Evolutionary conservation across 164 flowering plant species (phyloP).

Genomic region (Magnolia changhungtana): DNA sequence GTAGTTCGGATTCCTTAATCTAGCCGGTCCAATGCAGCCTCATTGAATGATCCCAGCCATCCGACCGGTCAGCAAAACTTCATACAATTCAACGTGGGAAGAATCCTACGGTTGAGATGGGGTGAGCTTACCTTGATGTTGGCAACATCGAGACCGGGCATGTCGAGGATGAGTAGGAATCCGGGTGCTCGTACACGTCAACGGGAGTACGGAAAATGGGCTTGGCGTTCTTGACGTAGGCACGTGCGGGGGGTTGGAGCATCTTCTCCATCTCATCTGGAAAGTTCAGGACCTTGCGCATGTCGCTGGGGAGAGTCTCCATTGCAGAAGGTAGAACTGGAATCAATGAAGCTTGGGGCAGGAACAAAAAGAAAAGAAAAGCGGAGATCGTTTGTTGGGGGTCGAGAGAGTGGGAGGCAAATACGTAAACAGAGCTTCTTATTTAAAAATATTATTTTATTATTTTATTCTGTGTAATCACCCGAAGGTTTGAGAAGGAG

Average conservation of each 20-base stretch:
- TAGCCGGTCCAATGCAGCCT: background rate
- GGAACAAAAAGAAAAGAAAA: no score
- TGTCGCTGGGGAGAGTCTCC: slow-evolving; percentile 4
- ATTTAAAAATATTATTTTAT: no score
- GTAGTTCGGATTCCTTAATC: no score
- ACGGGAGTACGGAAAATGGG: slow-evolving; percentile 20
- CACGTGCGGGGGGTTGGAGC: slow-evolving; percentile 9
- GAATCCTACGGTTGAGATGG: background rate
- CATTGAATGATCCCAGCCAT: no score
- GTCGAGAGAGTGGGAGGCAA: no score
- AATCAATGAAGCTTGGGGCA: no score
- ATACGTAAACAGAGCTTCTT: no score
- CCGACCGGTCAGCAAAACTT: background rate
- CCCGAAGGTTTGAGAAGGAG: no score
- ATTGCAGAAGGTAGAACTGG: background rate
- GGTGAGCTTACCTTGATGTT: slow-evolving; percentile 21
- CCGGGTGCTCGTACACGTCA: slow-evolving; percentile 22
- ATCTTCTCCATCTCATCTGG: slow-evolving; percentile 21
- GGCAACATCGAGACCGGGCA: slow-evolving; percentile 21
- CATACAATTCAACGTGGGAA: background rate
- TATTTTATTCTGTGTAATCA: no score
- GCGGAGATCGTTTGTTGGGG: no score
- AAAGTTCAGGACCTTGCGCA: slow-evolving; percentile 14
- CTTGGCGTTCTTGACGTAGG: slow-evolving; percentile 19
- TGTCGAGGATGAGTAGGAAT: slow-evolving; percentile 23